Conservation (phyloP, 768 basidiomycete species). For the Russula dissimulans region DNA sequence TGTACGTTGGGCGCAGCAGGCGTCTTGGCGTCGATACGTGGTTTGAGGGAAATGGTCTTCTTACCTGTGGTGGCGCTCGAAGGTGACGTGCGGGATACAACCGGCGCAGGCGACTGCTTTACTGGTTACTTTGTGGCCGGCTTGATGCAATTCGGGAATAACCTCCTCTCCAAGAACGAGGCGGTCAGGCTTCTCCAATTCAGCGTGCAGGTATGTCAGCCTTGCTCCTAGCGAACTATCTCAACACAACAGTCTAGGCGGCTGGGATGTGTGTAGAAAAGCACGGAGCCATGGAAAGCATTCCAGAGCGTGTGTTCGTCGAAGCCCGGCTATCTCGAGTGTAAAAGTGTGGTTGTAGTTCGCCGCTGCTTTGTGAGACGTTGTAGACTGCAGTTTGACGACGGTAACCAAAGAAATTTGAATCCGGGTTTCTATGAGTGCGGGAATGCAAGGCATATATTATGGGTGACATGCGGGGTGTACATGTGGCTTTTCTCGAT, state of each 20-base stretch:
- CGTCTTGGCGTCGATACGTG: conserved; percentile 36
- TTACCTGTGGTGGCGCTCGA: conserved; percentile 40
- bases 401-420: neutral
- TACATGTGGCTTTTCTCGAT: conserved; percentile 34
- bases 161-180: conserved; percentile 20
- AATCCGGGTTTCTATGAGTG: neutral
- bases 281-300: conserved; percentile 48
- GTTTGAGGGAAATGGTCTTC: conserved; percentile 24
- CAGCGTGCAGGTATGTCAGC: conserved; percentile 34
- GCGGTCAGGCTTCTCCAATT: conserved; percentile 29
- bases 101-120: conserved; percentile 59
- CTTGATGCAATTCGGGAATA: conserved; percentile 36
- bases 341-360: neutral
- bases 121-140: conserved; percentile 51
- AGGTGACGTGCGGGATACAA: conserved; percentile 39
- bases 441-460: conserved; percentile 22
- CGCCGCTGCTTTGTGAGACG: neutral
- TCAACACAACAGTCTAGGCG: conserved; percentile 30
- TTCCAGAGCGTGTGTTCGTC: conserved; percentile 37
- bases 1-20: conserved; percentile 49
- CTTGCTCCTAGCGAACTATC: neutral
- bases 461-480: conserved; percentile 26
- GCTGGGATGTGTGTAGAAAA: conserved; percentile 55
- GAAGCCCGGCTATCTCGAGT: conserved; percentile 17
- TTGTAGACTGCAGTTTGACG: neutral